Evolutionary conservation across 345 rosid genomes (phyloP).

Genomic region (Noccaea bulbosa): DNA sequence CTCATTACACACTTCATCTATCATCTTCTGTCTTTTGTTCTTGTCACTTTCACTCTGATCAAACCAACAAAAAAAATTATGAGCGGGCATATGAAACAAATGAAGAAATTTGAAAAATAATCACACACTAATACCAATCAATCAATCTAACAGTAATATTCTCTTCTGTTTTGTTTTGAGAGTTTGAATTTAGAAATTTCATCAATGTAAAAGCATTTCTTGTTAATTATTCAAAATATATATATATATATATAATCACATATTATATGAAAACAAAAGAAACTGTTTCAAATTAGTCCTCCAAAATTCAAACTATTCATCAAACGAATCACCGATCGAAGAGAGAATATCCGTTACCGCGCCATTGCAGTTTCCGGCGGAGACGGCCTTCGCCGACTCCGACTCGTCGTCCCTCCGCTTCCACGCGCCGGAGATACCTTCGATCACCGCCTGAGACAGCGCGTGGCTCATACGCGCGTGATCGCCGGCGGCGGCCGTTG

Average conservation of each 20-base stretch:
- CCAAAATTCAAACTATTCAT: too few relatives aligned
- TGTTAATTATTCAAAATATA: too few relatives aligned
- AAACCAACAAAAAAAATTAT: background rate
- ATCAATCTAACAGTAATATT: background rate
- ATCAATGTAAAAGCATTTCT: too few relatives aligned
- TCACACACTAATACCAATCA: background rate
- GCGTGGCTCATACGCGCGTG: constrained; percentile 50
- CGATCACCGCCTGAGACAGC: constrained; percentile 31
- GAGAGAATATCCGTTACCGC: constrained; percentile 41
- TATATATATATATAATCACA: too few relatives aligned
- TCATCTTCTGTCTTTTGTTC: constrained; percentile 52
- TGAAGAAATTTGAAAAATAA: background rate
- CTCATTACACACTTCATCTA: constrained; percentile 52
- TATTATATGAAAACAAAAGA: too few relatives aligned
- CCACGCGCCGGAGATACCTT: constrained; percentile 45
- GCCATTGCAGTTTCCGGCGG: constrained; percentile 54
- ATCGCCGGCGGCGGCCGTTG: constrained; percentile 21
- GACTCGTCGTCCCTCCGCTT: constrained; percentile 57
- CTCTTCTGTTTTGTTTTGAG: background rate
- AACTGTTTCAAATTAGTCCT: constrained; percentile 3
- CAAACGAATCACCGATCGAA: background rate
- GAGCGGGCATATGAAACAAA: background rate
- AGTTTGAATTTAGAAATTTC: background rate
- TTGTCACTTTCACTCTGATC: constrained; percentile 51
- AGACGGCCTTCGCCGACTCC: constrained; percentile 50